Evolutionary conservation across 2,329 filamentous ascomycete species (phyloP).

Genomic region (Aurifilum marmelostoma): DNA sequence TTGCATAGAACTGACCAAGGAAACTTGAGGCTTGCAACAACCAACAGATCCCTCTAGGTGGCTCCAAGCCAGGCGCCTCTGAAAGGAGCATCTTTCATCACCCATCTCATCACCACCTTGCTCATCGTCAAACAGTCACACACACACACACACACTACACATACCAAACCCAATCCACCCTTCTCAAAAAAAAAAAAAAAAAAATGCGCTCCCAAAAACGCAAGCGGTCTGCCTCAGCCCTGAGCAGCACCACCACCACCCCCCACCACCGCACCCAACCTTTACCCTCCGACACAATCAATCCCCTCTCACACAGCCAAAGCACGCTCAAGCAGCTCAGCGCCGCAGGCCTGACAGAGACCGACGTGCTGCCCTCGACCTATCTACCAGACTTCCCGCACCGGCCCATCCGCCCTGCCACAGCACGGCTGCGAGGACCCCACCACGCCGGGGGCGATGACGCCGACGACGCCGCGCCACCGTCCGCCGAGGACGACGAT

Average conservation of each 20-base stretch:
- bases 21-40: not conserved
- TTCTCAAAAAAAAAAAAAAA: too few species aligned
- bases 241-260: conserved; percentile 23
- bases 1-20: too few species aligned
- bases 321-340: conserved; percentile 56
- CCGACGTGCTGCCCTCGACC: conserved; percentile 47
- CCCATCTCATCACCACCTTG: not conserved
- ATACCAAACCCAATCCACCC: not conserved
- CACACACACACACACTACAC: not conserved
- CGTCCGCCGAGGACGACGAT: conserved; percentile 24
- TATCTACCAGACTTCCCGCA: conserved; percentile 56
- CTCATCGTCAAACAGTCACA: not conserved
- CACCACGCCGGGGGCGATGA: not conserved
- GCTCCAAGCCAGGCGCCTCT: too few species aligned
- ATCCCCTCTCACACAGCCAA: conserved; percentile 59
- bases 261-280: conserved; percentile 21
- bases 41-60: too few species aligned
- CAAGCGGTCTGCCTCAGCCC: conserved; percentile 37
- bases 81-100: too few species aligned
- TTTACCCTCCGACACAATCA: conserved; percentile 47
- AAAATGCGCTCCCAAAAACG: conserved; percentile 38
- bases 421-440: not conserved
- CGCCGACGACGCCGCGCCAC: not conserved
- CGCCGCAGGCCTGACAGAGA: conserved; percentile 55
- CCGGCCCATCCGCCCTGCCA: conserved; percentile 34